Evolutionary conservation across 192 early-diverging fungal genomes (phyloP), one percentile per base, ranked within the genome.

Genomic region (Rhizoclosmatium sp.): DNA sequence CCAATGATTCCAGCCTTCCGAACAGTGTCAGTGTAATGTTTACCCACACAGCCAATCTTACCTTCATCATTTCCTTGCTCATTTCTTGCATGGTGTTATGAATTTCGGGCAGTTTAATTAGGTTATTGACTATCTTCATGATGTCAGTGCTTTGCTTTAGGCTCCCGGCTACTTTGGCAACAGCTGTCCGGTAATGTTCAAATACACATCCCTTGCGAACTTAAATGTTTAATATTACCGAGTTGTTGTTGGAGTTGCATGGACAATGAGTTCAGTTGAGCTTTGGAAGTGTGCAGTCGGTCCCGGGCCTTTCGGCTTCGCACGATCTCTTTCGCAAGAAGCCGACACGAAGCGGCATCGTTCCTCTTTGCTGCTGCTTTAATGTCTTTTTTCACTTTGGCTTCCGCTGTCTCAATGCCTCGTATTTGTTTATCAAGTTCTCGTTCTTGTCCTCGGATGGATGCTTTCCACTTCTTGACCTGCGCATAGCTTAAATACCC

Each of bases 1-100:
- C 95, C 93, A 68, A 99, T 97, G 73, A 99, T 90, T 19, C 96
- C 96, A 2, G 97, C 95, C 95, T 96, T 12, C n/a, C 31, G 31
- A 23, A 47, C 46, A 54, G 31, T 31, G 31, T 31, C 31, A 31
- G 31, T 31, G 31, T 7, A 54, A 12, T 54, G 5, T 12, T 54
- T 54, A 54, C 5, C 5, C 5, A 54, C 5, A 54, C 5, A 54
- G 16, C 16, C 51, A 16, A 54, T 19, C 69, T 59, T 83, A 94
- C 93, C 89, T 93, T 97, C 85, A 94, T 96, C 98, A 99, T 97
- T 83, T 99, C 98, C 87, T 85, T 92, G 9, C 93, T 91, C 93
- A 99, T 92, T 86, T 98, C 95, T 80, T 93, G 92, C 91, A 99
- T 93, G 14, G 90, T 87, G 40, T 87, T 76, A 60, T 92, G 89